These are phyloP conservation scores for Dactylonectria macrodidyma DNA, from an alignment of 2,329 filamentous ascomycete species.

Conservation along the genomic window DNA sequence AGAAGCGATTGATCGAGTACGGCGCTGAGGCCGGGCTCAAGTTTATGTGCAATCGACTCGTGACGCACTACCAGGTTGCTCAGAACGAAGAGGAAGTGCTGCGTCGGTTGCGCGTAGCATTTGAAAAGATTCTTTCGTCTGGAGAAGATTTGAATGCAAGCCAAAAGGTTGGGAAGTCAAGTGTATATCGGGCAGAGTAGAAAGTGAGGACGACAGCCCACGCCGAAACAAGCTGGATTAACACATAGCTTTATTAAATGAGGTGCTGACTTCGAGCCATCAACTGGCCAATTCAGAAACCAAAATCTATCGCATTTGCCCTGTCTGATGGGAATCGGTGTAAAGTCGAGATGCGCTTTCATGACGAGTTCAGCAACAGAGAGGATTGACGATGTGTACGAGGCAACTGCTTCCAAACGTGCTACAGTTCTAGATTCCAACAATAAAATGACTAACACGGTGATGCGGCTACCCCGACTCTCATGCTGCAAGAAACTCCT, in stretches of 20 bases:
- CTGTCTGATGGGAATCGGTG: too few species aligned
- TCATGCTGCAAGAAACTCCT: background rate
- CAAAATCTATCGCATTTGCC: too few species aligned
- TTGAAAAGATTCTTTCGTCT: slow-evolving; percentile 56
- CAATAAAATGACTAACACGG: background rate
- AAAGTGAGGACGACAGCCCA: background rate
- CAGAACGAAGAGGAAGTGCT: slow-evolving; percentile 73
- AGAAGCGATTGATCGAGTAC: slow-evolving; percentile 56
- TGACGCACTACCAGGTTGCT: slow-evolving; percentile 74
- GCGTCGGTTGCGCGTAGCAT: slow-evolving; percentile 68
- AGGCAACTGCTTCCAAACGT: too few species aligned
- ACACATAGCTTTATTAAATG: background rate
- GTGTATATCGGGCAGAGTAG: slow-evolving; percentile 46
- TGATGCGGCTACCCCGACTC: background rate
- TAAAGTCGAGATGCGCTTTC: too few species aligned
- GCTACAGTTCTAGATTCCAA: background rate
- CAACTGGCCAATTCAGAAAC: background rate
- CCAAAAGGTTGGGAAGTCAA: slow-evolving; percentile 44
- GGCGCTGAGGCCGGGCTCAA: slow-evolving; percentile 60
- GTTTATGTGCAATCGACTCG: slow-evolving; percentile 58
- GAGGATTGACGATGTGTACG: too few species aligned
- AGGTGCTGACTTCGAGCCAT: background rate
- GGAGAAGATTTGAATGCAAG: slow-evolving; percentile 22
- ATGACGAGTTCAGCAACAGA: too few species aligned
- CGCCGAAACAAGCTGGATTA: background rate